Base-by-base conservation (phyloP, 768 basidiomycete species). In the Pleurotus eryngii region DNA sequence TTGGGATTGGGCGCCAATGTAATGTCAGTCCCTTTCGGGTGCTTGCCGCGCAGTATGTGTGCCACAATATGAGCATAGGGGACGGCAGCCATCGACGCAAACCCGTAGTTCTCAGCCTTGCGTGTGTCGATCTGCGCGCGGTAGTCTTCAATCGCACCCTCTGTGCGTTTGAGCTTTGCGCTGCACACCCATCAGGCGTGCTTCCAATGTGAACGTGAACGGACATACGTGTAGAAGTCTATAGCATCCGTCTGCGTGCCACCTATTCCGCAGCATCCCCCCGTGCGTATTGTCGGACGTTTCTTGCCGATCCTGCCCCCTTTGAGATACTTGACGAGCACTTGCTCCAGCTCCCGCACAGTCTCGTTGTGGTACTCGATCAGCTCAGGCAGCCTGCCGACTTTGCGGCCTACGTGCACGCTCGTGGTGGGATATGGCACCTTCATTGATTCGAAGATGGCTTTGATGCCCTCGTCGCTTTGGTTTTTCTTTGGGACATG, bases 351-450 rank as follows among this genome's bases (percentile, higher is more conserved):
- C 64, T 96, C 87, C 48, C 90, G 81, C n/a, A 99, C 96, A n/a
- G 92, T 89, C 55, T 85, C 75, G 70, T 98, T 98, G 70, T 95
- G 92, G 64, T 86, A 89, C 57, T 96, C 90, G 61, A 99, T 91
- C 56, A 97, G 76, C 58, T 93, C 87, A 0, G 97, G 94, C 14
- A 98, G 85, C 57, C 85, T 81, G 24, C 95, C 96, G 35, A 98
- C 89, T 63, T 83, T 84, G 18, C 93, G 85, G 20, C 93, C 89
- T 51, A 95, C 87, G 71, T 95, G 92, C 5, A 95, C 93, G 20
- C 90, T 87, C 1, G 92, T 93, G 0, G 94, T 94, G 1, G 93
- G 93, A 69, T 96, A 95, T 12, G 94, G 94, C 5, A 95, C 83
- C 56, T 83, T 80, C 12, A 89, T 74, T 8, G 76, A 76, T 62